These are phyloP conservation scores for Babjeviella inositovora DNA, from an alignment of 805 yeast genomes.

Conservation along the genomic window DNA sequence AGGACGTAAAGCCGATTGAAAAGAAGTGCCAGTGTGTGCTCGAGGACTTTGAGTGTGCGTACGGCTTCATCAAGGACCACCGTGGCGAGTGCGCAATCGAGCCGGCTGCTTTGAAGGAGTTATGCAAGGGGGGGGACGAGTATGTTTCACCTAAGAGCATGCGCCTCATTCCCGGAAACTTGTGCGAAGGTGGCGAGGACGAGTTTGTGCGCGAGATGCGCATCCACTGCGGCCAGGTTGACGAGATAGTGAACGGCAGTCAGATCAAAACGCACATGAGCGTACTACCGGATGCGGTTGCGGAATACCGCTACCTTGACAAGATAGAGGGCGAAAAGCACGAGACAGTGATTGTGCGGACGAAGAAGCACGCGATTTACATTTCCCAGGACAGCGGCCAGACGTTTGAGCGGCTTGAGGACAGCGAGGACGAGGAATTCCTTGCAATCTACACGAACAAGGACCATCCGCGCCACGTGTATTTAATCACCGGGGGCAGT, in stretches of 20 bases:
- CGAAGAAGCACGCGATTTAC: constrained; percentile 31
- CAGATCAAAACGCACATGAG: constrained; percentile 19
- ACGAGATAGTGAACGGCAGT: constrained; percentile 3
- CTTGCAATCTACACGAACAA: constrained; percentile 47
- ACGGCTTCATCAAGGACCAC: constrained; percentile 19
- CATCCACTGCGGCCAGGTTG: constrained; percentile 17
- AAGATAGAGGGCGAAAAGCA: constrained; percentile 18
- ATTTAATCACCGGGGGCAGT: constrained; percentile 30
- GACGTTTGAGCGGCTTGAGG: constrained; percentile 21
- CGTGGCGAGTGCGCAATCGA: constrained; percentile 31
- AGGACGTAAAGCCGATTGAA: constrained; percentile 20
- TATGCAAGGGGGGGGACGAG: constrained; percentile 4
- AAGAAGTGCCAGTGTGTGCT: constrained; percentile 23
- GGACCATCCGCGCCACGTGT: constrained; percentile 35
- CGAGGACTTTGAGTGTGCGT: constrained; percentile 58
- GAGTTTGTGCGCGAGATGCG: constrained; percentile 7
- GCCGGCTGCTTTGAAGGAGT: constrained; percentile 7
- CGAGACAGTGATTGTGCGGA: constrained; percentile 50
- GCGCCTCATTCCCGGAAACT: constrained; percentile 9
- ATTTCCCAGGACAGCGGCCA: constrained; percentile 63
- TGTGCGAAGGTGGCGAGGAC: constrained; percentile 9
- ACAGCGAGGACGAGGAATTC: constrained; percentile 20
- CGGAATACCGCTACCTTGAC: constrained; percentile 39
- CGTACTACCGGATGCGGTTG: constrained; percentile 33
- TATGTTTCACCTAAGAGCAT: constrained; percentile 8